These are phyloP conservation scores for Magnusiomyces tetraspermus DNA, from an alignment of 1,139 yeast species.

Conservation along the genomic window DNA sequence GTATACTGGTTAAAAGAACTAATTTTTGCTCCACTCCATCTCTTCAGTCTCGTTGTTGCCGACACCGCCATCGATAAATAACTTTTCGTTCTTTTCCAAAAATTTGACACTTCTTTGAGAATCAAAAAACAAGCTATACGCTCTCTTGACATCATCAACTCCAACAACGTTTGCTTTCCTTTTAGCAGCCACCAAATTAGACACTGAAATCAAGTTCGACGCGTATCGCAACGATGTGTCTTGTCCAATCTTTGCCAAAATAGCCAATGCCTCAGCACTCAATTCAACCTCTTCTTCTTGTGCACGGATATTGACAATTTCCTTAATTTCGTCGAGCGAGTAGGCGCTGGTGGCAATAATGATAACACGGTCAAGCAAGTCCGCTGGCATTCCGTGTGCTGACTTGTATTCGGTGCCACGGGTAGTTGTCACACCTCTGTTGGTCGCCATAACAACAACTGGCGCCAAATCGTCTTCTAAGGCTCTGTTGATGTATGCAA, in stretches of 20 bases:
- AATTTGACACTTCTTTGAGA: constrained; percentile 66
- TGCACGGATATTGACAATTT: constrained; percentile 84
- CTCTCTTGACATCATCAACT: constrained; percentile 76
- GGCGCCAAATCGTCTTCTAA: constrained; percentile 96
- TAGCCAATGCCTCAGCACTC: constrained; percentile 71
- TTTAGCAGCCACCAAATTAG: constrained; percentile 76
- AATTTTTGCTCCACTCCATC: constrained; percentile 14
- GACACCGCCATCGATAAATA: constrained; percentile 16
- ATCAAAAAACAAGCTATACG: constrained; percentile 80
- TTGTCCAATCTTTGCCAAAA: constrained; percentile 83
- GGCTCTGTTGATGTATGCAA: constrained; percentile 91
- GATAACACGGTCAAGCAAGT: constrained; percentile 85
- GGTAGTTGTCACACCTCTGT: constrained; percentile 84
- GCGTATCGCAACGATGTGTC: constrained; percentile 94
- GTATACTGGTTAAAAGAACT: no score
- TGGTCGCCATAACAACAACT: constrained; percentile 96
- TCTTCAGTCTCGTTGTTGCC: background rate
- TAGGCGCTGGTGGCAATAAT: constrained; percentile 81
- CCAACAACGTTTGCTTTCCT: constrained; percentile 66
- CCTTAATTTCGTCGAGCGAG: constrained; percentile 69
- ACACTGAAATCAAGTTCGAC: constrained; percentile 78
- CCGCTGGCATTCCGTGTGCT: constrained; percentile 95
- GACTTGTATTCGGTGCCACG: constrained; percentile 91
- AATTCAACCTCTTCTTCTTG: constrained; percentile 93
- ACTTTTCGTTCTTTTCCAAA: constrained; percentile 23